These are phyloP conservation scores for Cyclocybe aegerita DNA, from an alignment of 768 basidiomycete species.

Conservation along the genomic window DNA sequence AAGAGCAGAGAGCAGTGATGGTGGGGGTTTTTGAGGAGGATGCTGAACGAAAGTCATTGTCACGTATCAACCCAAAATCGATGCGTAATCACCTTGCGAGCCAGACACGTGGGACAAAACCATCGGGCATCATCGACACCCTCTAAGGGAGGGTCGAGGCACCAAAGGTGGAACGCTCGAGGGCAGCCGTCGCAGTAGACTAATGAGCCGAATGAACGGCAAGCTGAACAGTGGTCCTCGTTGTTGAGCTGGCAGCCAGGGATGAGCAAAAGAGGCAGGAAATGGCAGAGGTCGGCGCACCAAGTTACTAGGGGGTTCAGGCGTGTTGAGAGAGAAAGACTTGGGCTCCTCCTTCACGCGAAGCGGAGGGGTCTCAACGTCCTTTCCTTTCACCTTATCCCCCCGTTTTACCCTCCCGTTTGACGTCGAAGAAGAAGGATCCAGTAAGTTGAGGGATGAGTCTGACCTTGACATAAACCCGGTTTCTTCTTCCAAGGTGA, in stretches of 20 bases:
- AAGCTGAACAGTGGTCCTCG: constrained; percentile 85
- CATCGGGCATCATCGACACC: constrained; percentile 73
- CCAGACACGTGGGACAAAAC: constrained; percentile 75
- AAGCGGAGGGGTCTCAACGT: constrained; percentile 36
- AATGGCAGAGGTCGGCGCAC: constrained; percentile 27
- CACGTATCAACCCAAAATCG: constrained; percentile 13
- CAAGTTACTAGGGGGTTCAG: constrained; percentile 43
- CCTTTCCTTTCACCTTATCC: constrained; percentile 58
- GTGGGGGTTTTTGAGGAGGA: constrained; percentile 65
- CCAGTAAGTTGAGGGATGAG: constrained; percentile 44
- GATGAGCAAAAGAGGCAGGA: constrained; percentile 9
- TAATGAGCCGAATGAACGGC: constrained; percentile 78
- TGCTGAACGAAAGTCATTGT: constrained; percentile 41
- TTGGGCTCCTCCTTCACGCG: constrained; percentile 56
- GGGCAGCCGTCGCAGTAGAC: constrained; percentile 99
- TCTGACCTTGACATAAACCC: constrained; percentile 61
- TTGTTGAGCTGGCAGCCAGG: constrained; percentile 46
- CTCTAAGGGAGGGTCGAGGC: constrained; percentile 94
- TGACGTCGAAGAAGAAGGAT: constrained; percentile 24
- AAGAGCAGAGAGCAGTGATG: constrained; percentile 69
- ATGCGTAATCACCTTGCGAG: constrained; percentile 56
- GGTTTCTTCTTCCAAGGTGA: constrained; percentile 58
- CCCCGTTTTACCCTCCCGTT: constrained; percentile 37
- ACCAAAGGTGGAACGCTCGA: constrained; percentile 93
- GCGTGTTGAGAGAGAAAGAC: constrained; percentile 40